Percentiles rank a stretch among this genome's conserved stretches.
These are phyloP conservation scores for Blastomyces gilchristii DNA, from an alignment of 2,329 filamentous ascomycete genomes.

Conservation along the genomic window DNA sequence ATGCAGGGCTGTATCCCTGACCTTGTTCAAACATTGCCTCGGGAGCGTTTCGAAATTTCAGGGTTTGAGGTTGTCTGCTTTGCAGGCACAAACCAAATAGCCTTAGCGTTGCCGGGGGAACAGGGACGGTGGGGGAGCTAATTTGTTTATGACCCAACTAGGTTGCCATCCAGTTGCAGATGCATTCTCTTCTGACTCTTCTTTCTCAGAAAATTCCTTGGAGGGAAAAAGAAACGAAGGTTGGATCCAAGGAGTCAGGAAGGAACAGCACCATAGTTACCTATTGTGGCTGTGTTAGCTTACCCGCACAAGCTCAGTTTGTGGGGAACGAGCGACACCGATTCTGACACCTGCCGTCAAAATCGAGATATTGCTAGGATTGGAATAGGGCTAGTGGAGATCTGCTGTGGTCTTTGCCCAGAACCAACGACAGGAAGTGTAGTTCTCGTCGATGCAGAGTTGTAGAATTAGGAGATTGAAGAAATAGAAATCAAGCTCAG, in stretches of 20 bases:
- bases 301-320: background rate
- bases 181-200: background rate
- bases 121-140: no score
- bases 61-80: no score
- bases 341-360: background rate
- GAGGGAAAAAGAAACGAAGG: background rate
- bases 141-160: background rate
- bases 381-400: background rate
- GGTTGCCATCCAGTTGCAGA: background rate
- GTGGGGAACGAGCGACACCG: conserved; percentile 2
- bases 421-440: background rate
- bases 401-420: background rate
- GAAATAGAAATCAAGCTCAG: background rate
- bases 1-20: background rate
- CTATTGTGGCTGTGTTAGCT: background rate
- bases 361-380: background rate
- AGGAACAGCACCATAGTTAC: background rate
- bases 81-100: background rate
- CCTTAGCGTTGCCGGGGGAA: background rate
- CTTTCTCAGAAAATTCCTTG: background rate
- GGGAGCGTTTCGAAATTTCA: background rate
- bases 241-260: background rate
- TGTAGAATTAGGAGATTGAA: background rate
- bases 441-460: background rate
- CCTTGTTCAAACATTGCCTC: background rate